Evolutionary conservation across 2,329 filamentous ascomycete genomes (phyloP), one percentile per base, ranked within the genome.

Genomic region (Amesomyces nigricolor): DNA sequence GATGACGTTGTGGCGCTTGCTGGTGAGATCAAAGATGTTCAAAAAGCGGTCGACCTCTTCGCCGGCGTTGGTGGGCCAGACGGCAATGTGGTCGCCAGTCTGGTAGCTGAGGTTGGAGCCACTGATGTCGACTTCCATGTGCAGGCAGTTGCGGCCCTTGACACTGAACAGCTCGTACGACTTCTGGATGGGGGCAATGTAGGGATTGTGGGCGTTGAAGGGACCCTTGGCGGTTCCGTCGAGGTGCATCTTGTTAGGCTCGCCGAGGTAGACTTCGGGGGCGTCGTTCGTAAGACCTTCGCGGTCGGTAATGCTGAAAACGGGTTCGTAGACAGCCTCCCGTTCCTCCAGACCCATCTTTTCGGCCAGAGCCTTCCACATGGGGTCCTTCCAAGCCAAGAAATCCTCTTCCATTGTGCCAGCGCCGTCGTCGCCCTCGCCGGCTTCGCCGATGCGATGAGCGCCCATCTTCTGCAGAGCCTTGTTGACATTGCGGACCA

Each of bases 361-460:
- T 62, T 89, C 82, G 22, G 87, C 79, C 51, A 99, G 78, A 58
- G 88, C 88, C 65, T 81, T 78, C 94, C 95, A 99, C 94, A 99
- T 99, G 59, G 91, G 91, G 67, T 99, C 94, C 76, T 99, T 99
- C 94, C 94, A 99, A 62, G 92, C 89, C 66, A 99, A 76, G 72
- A 97, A 99, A 68, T 99, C 95, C 75, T 99, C 95, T 75, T 99
- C 94, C 95, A 99, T 99, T 55, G 94, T 99, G 59, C 95, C 94
- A 62, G 94, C 91, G 61, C 95, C 94, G 70, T 99, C 94, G 66
- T 99, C 94, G 67, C 94, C 94, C 76, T 97, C 92, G 65, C 95
- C 94, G 54, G 91, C 90, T 56, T 85, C 78, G 45, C 94, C 91
- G 63, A 99, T 89, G 63, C 90, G 82, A 67, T 85, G 80, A 11